Base-by-base conservation (phyloP, 352 stramenopile species). In the Pythium sukuiense region DNA sequence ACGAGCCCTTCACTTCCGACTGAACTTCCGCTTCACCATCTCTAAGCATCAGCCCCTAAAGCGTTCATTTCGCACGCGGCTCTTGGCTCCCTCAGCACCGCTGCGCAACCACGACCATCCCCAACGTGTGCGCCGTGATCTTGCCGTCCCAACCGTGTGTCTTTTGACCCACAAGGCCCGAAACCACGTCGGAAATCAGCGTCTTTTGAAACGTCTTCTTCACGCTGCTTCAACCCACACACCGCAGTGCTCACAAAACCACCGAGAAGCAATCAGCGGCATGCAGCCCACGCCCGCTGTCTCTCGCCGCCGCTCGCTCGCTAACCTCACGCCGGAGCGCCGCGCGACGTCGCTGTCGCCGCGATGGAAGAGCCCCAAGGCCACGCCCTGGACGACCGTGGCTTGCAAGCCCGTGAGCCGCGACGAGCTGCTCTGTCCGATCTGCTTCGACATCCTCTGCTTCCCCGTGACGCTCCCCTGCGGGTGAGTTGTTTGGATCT, bases 371-470 rank as follows among this genome's bases (percentile, higher is more conserved):
- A 49, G 14, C 12, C 27, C 41, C 27, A 8, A 45, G 35, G 43
- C 27, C 27, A 16, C 45, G 12, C 24, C 18, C 3, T 63, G 41
- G 57, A 32, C 35, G 43, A 32, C 35, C 18, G 8, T 9, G 5
- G 11, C 18, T 0, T 8, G n/a, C 2, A 48, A 33, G 16, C 39
- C 55, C 2, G 61, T 90, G 9, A 49, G 61, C 4, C 70, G 69
- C 11, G 79, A 89, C 18, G 74, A 87, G 43, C 63, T 92, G 53
- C 69, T 77, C 14, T 93, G 85, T 61, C 79, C 83, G 20, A 93
- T 93, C 53, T 93, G 85, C 80, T 89, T 90, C 60, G 85, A 93
- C 57, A 76, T 90, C 29, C 65, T 93, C 18, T 76, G 77, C 65
- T 93, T 89, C 56, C 85, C 85, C 11, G 81, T 90, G 35, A 91